Evolutionary conservation across 2,329 filamentous ascomycete genomes (phyloP).

Genomic region (Epichloe aotearoae): DNA sequence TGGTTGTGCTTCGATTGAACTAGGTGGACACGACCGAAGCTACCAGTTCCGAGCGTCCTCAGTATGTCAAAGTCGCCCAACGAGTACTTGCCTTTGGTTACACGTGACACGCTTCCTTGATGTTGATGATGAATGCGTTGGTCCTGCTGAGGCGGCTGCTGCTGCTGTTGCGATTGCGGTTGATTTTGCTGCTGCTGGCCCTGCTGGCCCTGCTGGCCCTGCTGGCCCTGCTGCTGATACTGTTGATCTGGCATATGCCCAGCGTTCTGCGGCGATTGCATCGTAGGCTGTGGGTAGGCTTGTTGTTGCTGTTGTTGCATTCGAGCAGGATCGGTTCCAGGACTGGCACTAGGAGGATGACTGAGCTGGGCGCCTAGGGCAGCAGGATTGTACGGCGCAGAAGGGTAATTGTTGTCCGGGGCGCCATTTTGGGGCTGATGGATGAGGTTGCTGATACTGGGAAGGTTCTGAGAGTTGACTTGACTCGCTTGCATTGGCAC

Average conservation of each 20-base stretch:
- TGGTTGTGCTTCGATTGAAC: conserved; percentile 98
- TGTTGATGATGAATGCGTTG: conserved; percentile 20
- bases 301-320: conserved; percentile 26
- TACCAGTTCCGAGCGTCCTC: conserved; percentile 88
- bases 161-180: conserved; percentile 17
- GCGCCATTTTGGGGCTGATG: conserved; percentile 37
- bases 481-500: conserved; percentile 16
- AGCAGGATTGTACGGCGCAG: conserved; percentile 14
- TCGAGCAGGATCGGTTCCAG: conserved; percentile 22
- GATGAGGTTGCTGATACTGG: conserved; percentile 75
- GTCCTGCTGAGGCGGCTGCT: conserved; percentile 12
- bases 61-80: conserved; percentile 80
- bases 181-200: conserved; percentile 9
- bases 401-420: conserved; percentile 16
- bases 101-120: conserved; percentile 32
- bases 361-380: conserved; percentile 13
- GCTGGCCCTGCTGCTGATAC: conserved; percentile 15
- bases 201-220: conserved; percentile 7
- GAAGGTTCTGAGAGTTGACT: conserved; percentile 53
- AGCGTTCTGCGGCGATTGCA: conserved; percentile 13
- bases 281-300: conserved; percentile 15
- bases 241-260: conserved; percentile 12
- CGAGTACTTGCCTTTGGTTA: conserved; percentile 96
- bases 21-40: conserved; percentile 90
- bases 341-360: conserved; percentile 21